A percentile compares a stretch with the other conserved stretches of the same genome.
Conservation (phyloP, 495 filamentous ascomycete species). For the Schizothecium vesticola region DNA sequence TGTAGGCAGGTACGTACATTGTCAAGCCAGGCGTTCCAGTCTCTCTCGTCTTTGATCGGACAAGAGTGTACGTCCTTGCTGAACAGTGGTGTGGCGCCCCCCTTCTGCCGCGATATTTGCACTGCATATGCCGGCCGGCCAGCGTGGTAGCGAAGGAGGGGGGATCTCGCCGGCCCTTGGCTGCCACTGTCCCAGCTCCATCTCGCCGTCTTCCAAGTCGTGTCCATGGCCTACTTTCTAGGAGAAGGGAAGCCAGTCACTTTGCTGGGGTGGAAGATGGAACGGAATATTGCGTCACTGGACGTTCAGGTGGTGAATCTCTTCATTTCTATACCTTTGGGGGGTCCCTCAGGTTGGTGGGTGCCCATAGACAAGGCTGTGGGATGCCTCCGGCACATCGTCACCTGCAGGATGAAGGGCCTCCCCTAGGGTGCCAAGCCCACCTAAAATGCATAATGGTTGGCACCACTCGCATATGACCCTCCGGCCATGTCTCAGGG, state of each 20-base stretch:
- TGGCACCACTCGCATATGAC: not conserved
- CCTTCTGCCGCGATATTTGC: not conserved
- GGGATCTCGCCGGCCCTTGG: not conserved
- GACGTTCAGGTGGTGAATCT: not conserved
- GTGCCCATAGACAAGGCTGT: not conserved
- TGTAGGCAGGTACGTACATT: not conserved
- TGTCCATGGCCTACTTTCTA: not conserved
- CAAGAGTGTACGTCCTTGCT: not conserved
- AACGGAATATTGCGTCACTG: too few relatives aligned
- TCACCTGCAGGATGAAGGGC: not conserved
- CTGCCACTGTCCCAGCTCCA: not conserved
- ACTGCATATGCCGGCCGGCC: not conserved
- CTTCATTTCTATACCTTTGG: not conserved
- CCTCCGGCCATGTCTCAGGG: not conserved
- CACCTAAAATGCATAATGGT: not conserved
- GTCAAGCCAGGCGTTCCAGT: not conserved
- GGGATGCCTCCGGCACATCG: not conserved
- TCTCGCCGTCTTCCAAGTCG: not conserved
- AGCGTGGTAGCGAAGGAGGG: not conserved
- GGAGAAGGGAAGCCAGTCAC: too few relatives aligned
- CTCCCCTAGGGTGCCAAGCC: not conserved
- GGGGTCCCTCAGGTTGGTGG: not conserved
- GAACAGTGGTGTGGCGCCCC: not conserved
- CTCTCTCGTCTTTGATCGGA: not conserved
- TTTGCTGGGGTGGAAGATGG: too few relatives aligned